phyloP scores from a whole-genome alignment of 1,139 yeast genomes.

The Diutina siamensis region DNA sequence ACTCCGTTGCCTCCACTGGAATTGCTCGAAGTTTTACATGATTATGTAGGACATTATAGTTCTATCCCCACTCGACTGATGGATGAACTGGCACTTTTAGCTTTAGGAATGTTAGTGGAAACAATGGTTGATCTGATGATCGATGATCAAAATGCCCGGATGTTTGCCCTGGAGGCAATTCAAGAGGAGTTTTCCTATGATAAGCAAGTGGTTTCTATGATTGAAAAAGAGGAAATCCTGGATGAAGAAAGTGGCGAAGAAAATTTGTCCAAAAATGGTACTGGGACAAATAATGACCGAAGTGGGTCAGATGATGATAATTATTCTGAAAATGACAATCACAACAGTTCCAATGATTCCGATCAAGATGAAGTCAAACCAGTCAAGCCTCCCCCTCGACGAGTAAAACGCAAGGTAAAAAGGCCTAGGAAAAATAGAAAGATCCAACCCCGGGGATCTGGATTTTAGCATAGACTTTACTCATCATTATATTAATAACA shows the following conservation, averaged over 20 bases:
- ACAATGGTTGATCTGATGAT: neutral
- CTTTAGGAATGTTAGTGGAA: constrained; percentile 2
- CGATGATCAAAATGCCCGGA: neutral
- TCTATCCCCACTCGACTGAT: neutral
- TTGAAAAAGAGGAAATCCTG: neutral
- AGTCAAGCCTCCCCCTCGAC: too few relatives aligned
- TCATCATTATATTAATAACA: neutral
- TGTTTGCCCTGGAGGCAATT: neutral
- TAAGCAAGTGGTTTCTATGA: neutral
- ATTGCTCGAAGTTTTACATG: neutral
- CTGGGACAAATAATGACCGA: too few relatives aligned
- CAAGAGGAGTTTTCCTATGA: neutral
- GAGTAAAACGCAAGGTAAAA: too few relatives aligned
- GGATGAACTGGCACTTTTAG: constrained; percentile 4
- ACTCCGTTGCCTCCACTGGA: neutral
- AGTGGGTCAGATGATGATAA: neutral
- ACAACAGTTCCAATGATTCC: neutral
- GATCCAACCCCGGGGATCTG: neutral
- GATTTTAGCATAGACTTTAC: neutral
- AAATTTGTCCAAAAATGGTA: neutral
- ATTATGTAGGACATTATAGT: neutral
- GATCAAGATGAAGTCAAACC: too few relatives aligned
- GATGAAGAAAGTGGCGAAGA: neutral
- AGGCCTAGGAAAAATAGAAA: neutral
- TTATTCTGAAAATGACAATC: neutral